Conservation (phyloP, 257 asterid species). For the Gardenia jasminoides region DNA sequence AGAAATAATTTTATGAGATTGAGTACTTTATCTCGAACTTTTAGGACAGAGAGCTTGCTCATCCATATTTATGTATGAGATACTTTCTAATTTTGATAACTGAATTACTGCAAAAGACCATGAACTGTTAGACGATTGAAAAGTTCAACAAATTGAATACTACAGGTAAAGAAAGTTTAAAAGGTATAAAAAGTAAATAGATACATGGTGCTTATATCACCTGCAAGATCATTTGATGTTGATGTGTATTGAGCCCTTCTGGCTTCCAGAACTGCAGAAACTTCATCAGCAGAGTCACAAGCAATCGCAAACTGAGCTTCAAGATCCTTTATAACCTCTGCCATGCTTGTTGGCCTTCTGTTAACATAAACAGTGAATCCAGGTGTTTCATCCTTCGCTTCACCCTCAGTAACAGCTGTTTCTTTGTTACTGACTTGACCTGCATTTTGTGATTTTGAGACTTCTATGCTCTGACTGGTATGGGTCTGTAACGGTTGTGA, state of each 20-base stretch:
- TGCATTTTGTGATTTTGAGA: constrained; percentile 52
- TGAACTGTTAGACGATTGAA: background rate
- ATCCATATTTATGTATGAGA: background rate
- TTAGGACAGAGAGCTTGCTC: background rate
- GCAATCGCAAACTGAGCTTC: constrained; percentile 75
- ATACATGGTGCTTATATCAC: constrained; percentile 27
- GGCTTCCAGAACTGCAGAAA: constrained; percentile 73
- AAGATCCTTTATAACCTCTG: constrained; percentile 85
- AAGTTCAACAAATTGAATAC: background rate
- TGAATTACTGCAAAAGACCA: background rate
- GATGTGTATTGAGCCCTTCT: constrained; percentile 68
- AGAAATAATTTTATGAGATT: background rate
- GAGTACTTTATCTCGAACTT: background rate
- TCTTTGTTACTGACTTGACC: constrained; percentile 60
- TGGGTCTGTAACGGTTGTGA: constrained; percentile 19
- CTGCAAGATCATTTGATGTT: constrained; percentile 60
- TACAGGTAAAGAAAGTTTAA: background rate
- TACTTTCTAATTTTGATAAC: background rate
- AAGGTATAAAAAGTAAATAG: background rate
- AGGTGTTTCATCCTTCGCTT: constrained; percentile 67
- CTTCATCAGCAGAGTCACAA: constrained; percentile 68
- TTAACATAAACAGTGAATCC: constrained; percentile 90
- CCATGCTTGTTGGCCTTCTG: constrained; percentile 83
- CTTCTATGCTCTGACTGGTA: constrained; percentile 45
- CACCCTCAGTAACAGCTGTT: constrained; percentile 51